Base-by-base conservation (phyloP, 2,329 filamentous ascomycete genomes). In the Cadophora malorum region DNA sequence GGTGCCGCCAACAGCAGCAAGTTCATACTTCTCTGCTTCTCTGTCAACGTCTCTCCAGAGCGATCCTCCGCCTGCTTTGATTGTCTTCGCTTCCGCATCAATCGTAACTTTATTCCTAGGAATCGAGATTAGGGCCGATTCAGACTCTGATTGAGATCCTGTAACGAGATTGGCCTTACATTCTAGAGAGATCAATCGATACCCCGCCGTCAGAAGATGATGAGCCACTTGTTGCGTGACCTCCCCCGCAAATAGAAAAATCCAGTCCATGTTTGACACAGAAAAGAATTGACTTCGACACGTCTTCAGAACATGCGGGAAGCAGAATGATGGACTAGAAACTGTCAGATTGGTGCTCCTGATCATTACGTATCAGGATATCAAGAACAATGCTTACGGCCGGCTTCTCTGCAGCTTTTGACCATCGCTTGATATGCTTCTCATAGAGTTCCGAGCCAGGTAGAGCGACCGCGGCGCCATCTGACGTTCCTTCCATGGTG, bases 41-140 rank as follows among this genome's bases (percentile, higher is more conserved):
- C n/a, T 23, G 59, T 76, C 68, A 33, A 76, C 70, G 56, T 76
- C 72, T 21, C n/a, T 31, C 74, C 74, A 76, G 1, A 70, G 56
- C 47, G 70, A 67, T 12, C 74, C 73, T 1, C 73, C 74, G 63
- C 71, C 60, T n/a, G 66, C 72, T 1, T 64, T 69, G 14, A 73
- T 60, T 19, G 65, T 72, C 53, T 69, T 73, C 1, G 59, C 52
- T 14, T 58, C 45, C 1, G 50, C 12, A 64, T 71, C 66, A 19
- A 75, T 69, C n/a, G 47, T 64, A 2, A 73, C 70, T 16, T n/a
- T 64, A 52, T 16, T 49, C n/a, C 50, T 68, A 55, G 10, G 72
- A 63, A 10, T 1, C 1, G 71, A 41, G 52, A 72, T 68, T 25
- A 74, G 67, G 16, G 64, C 65, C 4, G 73, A 35, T 4, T 70